Base-by-base conservation (phyloP, 1,284 basidiomycete genomes). In the Irpex lacteus region DNA sequence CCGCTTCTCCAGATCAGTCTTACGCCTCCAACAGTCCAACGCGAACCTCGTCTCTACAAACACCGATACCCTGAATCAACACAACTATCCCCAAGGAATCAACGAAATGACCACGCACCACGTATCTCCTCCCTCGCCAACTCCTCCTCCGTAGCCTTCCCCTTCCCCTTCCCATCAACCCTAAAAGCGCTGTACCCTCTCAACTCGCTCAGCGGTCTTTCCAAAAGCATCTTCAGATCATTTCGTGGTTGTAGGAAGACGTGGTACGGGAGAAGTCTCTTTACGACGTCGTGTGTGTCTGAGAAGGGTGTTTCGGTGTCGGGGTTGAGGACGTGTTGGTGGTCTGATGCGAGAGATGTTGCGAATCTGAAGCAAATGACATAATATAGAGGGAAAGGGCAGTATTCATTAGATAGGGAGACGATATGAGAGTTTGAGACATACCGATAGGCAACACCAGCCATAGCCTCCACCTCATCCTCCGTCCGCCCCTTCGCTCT, bases 211-310 rank as follows among this genome's bases (percentile, higher is more conserved):
- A 56, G 18, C 34, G 54, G 54, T 18, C 54, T 15, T 19, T 56
- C 54, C 6, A 56, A 21, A 4, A 56, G 11, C 32, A 68, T 50
- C 19, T 76, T 73, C 64, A 90, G 68, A 70, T 92, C 91, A 53
- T 87, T 85, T 63, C 76, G 76, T 0, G 90, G 90, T 63, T 90
- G 87, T 67, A 90, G 88, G 68, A 88, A 91, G 60, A 93, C 76
- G 71, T 93, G 91, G 72, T 90, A 93, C 0, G 91, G 91, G 26
- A 93, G 75, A 15, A 93, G 78, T 60, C 90, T 82, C 15, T 82
- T 80, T 21, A 92, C 78, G 1, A 80, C 87, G 71, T 93, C 91
- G 4, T 76, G 70, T 9, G 80, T 75, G 70, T 90, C 85, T 19
- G 69, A 65, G 69, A 93, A 93, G 1, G 90, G 86, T 0, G 85